A percentile compares a stretch with the other conserved stretches of the same genome.
Evolutionary conservation across 176 grass and related monocot genomes (phyloP).

Genomic region (Thinopyrum elongatum): DNA sequence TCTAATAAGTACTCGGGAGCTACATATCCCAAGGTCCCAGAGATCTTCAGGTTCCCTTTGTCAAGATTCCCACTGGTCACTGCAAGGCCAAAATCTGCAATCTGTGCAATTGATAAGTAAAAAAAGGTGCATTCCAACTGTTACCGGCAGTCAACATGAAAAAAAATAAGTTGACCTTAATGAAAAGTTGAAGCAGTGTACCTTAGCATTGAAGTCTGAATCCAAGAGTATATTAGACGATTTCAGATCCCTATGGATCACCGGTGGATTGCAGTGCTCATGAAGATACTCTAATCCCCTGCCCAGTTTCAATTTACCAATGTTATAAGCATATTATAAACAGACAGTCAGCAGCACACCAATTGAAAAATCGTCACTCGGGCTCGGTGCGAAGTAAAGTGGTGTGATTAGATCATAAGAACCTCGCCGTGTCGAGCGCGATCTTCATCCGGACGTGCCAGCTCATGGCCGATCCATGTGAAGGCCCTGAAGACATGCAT

Average conservation of each 20-base stretch:
- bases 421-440: constrained; percentile 90
- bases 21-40: constrained; percentile 92
- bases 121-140: neutral
- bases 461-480: constrained; percentile 83
- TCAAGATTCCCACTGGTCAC: constrained; percentile 59
- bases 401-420: constrained; percentile 27
- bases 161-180: constrained; percentile 8
- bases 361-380: constrained; percentile 10
- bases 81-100: constrained; percentile 98
- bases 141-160: constrained; percentile 5
- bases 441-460: constrained; percentile 98
- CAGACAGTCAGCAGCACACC: constrained; percentile 29
- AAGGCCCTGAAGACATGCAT: constrained; percentile 63
- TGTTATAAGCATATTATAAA: constrained; percentile 20
- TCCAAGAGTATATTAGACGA: constrained; percentile 99
- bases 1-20: constrained; percentile 93
- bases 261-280: constrained; percentile 85
- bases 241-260: constrained; percentile 97
- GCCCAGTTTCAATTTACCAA: constrained; percentile 32
- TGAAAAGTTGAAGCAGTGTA: constrained; percentile 25
- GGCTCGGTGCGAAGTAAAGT: constrained; percentile 28
- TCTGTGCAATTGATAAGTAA: constrained; percentile 30
- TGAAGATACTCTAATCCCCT: constrained; percentile 99
- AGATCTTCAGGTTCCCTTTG: constrained; percentile 76
- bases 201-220: constrained; percentile 89